Base-by-base conservation (phyloP, 2,329 filamentous ascomycete genomes). In the Plenodomus lindquistii region DNA sequence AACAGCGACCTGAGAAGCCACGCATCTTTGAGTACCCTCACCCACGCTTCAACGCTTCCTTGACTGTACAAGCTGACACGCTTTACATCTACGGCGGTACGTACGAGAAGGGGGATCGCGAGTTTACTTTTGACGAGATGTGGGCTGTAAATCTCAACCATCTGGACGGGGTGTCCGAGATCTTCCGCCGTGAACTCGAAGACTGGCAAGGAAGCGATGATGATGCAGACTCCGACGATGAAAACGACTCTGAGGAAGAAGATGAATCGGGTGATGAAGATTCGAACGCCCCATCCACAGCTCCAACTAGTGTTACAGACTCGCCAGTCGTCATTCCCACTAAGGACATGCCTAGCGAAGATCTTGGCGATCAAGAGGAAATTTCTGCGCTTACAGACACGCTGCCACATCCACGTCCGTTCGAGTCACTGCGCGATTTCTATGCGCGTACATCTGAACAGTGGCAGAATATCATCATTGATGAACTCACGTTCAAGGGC, bases 71-170 rank as follows among this genome's bases (percentile, higher is more conserved):
- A 73, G 90, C 92, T 57, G 94, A 99, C 69, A 85, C 89, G 8
- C 80, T 97, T 1, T 99, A 93, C 74, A 90, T 97, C 44, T 97
- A 95, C 65, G 92, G 94, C 22, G 94, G 94, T 16, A 99, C 93
- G 0, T 97, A 88, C 63, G 94, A 99, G 69, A 94, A 96, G 69
- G 93, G 90, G 16, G 94, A 99, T 64, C 83, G 90, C 18, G 94
- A 99, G 72, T 96, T 89, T 65, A 97, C 92, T 0, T 96, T 97
- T 72, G 92, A 97, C 61, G 94, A 99, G 64, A 79, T 99, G 73
- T 95, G 95, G 74, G 87, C 91, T 2, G 85, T 97, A 50, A 91
- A 99, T 65, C 79, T 99, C n/a, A 92, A 88, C 50, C 97, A 96
- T 73, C 80, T 99, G 52, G 91, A 97, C 60, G 94, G 94, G 3